A percentile compares a stretch with the other conserved stretches of the same genome.
phyloP scores from a whole-genome alignment of 768 basidiomycete species.

The Hydnum rufescens region DNA sequence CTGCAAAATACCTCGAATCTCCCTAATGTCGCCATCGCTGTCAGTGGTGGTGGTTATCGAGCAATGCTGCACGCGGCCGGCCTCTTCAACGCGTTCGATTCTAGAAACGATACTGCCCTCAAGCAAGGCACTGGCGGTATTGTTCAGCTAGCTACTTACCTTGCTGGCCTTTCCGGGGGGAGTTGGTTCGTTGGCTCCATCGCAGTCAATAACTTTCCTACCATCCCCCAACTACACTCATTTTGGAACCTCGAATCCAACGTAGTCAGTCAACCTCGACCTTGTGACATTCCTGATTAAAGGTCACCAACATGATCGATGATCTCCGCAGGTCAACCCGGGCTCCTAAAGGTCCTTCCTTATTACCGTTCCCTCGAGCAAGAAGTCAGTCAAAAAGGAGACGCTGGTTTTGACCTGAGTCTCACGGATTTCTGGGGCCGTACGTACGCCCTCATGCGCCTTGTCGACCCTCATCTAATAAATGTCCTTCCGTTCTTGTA shows the following conservation, averaged over 20 bases:
- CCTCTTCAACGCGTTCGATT: slow-evolving; percentile 14
- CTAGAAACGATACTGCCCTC: slow-evolving; percentile 14
- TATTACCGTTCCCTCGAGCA: not conserved
- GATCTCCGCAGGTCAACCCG: not conserved
- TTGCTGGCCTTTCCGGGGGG: slow-evolving; percentile 15
- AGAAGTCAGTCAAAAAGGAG: not conserved
- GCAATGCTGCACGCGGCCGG: slow-evolving; percentile 19
- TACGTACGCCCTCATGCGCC: not conserved
- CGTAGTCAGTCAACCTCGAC: not conserved
- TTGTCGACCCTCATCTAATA: not conserved
- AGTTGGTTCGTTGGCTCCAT: not conserved
- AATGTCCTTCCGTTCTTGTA: not conserved
- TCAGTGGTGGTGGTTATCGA: slow-evolving; percentile 22
- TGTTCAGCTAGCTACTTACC: slow-evolving; percentile 18
- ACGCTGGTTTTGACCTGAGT: not conserved
- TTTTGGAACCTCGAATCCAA: not conserved
- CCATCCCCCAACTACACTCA: not conserved
- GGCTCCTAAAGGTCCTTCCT: not conserved
- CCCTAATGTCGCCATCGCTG: slow-evolving; percentile 15
- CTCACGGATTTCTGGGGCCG: not conserved
- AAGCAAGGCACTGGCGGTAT: slow-evolving; percentile 15
- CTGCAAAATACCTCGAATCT: not conserved
- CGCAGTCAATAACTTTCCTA: not conserved
- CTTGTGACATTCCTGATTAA: not conserved
- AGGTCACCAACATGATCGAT: not conserved